Percentiles rank a stretch among this genome's conserved stretches.
Evolutionary conservation across 148 eudicot species (phyloP).

Genomic region (Rheum nobile): DNA sequence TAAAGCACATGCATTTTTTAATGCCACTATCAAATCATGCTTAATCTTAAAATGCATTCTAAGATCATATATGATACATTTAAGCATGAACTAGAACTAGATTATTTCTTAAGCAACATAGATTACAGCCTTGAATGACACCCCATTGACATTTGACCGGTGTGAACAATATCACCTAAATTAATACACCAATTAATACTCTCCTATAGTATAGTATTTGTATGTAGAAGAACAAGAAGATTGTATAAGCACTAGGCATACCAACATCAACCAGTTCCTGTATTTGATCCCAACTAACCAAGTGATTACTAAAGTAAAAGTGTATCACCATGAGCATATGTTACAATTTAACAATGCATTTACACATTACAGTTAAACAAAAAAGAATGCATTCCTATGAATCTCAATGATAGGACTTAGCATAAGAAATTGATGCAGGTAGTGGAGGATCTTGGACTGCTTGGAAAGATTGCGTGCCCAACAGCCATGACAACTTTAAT

Average conservation of each 20-base stretch:
- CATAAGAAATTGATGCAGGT: constrained; percentile 30
- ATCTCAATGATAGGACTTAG: neutral
- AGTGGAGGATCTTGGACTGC: constrained; percentile 40
- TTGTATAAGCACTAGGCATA: too few relatives aligned
- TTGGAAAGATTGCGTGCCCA: constrained; percentile 51
- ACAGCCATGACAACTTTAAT: constrained; percentile 44
- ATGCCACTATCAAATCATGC: neutral
- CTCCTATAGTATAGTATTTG: too few relatives aligned
- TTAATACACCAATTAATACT: neutral
- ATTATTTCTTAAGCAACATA: constrained; percentile 4
- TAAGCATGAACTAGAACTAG: neutral
- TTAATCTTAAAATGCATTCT: neutral
- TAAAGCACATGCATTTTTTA: neutral
- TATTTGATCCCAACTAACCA: too few relatives aligned
- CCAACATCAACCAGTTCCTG: too few relatives aligned
- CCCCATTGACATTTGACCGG: neutral
- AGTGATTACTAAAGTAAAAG: too few relatives aligned
- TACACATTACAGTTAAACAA: neutral
- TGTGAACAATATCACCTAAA: neutral
- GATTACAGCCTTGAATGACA: neutral
- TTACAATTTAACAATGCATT: too few relatives aligned
- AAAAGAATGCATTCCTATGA: neutral
- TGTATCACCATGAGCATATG: too few relatives aligned
- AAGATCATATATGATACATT: neutral
- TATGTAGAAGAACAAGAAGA: too few relatives aligned